Base-by-base conservation (phyloP, 345 rosid species). In the Durio zibethinus region DNA sequence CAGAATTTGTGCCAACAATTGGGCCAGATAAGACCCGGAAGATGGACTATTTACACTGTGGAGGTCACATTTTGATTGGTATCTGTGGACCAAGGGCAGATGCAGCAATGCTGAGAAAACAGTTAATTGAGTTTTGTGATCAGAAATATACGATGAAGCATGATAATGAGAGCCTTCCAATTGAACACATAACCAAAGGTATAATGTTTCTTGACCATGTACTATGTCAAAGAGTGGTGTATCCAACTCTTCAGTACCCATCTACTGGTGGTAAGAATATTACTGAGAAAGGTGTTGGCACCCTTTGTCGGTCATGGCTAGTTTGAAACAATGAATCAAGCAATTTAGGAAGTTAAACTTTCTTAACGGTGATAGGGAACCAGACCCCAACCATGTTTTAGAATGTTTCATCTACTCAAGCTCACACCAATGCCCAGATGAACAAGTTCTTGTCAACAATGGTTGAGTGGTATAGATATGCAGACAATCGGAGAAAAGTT, bases 171-270 rank as follows among this genome's bases (percentile, higher is more conserved):
- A 89, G 85, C 81, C 94, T 95, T 45, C 99, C 99, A 0, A 88
- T 95, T 0, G 98, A 95, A 66, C 98, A 93, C 86, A 93, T 95
- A 76, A 95, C 98, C 2, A 93, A 95, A 83, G 98, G 98, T 69
- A 95, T 95, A 80, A 90, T 93, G 98, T 95, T 93, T 86, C 99
- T 95, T 77, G 99, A 95, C 83, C 99, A 95, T 84, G 98, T 95
- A 47, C 80, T 95, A 83, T 95, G 97, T 77, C 87, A 97, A 3
- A 89, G 99, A 77, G 99, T 95, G 76, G 99, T 95, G 61, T 95
- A 95, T 85, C 99, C 99, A 40, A 93, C 98, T 31, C 83, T 95
- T 78, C 88, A 97, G 53, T 95, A 92, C 82, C 93, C 99, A 33
- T 97, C 98, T 0, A 90, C 93, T 0, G 99, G 99, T 5, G 99